These are phyloP conservation scores for Prunus persica DNA, from an alignment of 306 rosid genomes.

Conservation along the genomic window Prunus_persica_NCBIv2 NC_034009.1:28464501-28465000, in stretches of 20 bases:
- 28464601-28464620: neutral
- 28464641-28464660: neutral
- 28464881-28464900: neutral
- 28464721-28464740: neutral
- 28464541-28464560: too few species aligned
- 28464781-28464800: neutral
- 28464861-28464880: neutral
- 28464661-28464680: neutral
- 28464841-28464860: constrained; percentile 12
- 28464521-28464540: too few species aligned
- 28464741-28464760: neutral
- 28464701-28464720: neutral
- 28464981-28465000: too few species aligned
- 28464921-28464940: neutral
- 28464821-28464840: neutral
- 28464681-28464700: neutral
- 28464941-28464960: neutral
- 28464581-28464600: neutral
- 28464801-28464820: constrained; percentile 12
- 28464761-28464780: neutral
- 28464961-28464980: too few species aligned
- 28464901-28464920: neutral
- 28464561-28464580: too few species aligned
- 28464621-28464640: too few species aligned
- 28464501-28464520: too few species aligned